Percentiles rank a stretch among this genome's conserved stretches.
These are phyloP conservation scores for Hypoxylon rickii DNA, from an alignment of 495 filamentous ascomycete species.

Conservation along the genomic window DNA sequence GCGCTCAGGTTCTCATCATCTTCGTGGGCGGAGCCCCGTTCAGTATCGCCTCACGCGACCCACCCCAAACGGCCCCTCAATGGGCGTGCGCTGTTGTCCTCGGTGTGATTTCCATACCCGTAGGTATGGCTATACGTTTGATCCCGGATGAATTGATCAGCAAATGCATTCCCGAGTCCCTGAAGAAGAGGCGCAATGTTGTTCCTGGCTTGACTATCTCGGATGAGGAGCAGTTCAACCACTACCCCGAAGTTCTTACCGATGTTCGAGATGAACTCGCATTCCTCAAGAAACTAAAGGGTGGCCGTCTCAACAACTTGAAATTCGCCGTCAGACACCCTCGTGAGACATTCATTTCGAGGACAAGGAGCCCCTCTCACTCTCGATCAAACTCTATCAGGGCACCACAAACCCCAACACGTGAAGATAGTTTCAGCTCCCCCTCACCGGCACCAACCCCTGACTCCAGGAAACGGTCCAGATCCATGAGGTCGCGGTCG, in stretches of 20 bases:
- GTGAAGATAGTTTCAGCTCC: slow-evolving; percentile 56
- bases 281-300: slow-evolving; percentile 89
- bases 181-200: slow-evolving; percentile 64
- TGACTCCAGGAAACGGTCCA: slow-evolving; percentile 69
- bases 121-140: slow-evolving; percentile 72
- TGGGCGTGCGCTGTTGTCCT: slow-evolving; percentile 79
- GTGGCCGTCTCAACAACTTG: slow-evolving; percentile 85
- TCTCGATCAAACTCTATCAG: slow-evolving; percentile 68
- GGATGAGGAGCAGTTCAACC: slow-evolving; percentile 70
- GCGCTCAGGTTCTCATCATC: slow-evolving; percentile 78
- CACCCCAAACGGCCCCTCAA: slow-evolving; percentile 62
- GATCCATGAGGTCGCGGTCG: slow-evolving; percentile 77
- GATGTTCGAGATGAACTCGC: slow-evolving; percentile 80
- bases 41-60: slow-evolving; percentile 56
- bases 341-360: slow-evolving; percentile 69
- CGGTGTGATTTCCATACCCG: slow-evolving; percentile 71
- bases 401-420: slow-evolving; percentile 67
- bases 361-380: slow-evolving; percentile 73
- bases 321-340: slow-evolving; percentile 84
- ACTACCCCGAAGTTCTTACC: slow-evolving; percentile 72
- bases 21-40: slow-evolving; percentile 77
- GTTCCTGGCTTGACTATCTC: slow-evolving; percentile 63
- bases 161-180: slow-evolving; percentile 66
- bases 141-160: slow-evolving; percentile 61
- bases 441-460: slow-evolving; percentile 65